phyloP scores from a whole-genome alignment of 164 flowering plant genomes.

The Pachysandra terminalis region DNA sequence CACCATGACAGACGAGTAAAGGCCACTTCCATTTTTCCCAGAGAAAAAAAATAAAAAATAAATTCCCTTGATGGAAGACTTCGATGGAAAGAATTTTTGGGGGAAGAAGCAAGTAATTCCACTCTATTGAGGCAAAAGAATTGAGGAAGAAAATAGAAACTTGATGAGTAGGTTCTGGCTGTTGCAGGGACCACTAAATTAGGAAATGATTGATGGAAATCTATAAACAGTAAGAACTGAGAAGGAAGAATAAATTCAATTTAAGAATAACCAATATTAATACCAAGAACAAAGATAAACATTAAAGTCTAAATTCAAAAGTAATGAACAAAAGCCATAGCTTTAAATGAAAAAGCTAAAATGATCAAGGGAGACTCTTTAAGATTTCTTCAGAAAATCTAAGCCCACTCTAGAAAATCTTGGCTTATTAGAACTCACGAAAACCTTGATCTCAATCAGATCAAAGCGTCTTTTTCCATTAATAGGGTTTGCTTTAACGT shows the following conservation, averaged over 20 bases:
- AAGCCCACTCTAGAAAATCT: not conserved
- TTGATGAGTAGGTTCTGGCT: not conserved
- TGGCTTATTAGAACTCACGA: not conserved
- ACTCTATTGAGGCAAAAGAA: not conserved
- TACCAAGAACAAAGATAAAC: not conserved
- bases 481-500: not conserved
- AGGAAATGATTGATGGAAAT: not conserved
- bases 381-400: not conserved
- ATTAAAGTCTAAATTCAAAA: not conserved
- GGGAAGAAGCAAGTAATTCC: constrained; percentile 1
- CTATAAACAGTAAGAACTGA: not conserved
- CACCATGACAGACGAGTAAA: constrained; percentile 47
- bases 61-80: not conserved
- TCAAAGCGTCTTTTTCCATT: constrained; percentile 1
- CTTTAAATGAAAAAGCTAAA: not conserved
- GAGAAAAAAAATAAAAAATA: no score
- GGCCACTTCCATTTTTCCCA: constrained; percentile 35
- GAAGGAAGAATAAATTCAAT: not conserved
- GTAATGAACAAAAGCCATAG: not conserved
- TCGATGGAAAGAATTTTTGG: not conserved
- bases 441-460: not conserved
- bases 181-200: not conserved
- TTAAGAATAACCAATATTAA: not conserved
- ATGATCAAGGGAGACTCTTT: not conserved
- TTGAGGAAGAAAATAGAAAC: not conserved